Base-by-base conservation (phyloP, 2,329 filamentous ascomycete genomes). In the Hypoxylon sp. region DNA sequence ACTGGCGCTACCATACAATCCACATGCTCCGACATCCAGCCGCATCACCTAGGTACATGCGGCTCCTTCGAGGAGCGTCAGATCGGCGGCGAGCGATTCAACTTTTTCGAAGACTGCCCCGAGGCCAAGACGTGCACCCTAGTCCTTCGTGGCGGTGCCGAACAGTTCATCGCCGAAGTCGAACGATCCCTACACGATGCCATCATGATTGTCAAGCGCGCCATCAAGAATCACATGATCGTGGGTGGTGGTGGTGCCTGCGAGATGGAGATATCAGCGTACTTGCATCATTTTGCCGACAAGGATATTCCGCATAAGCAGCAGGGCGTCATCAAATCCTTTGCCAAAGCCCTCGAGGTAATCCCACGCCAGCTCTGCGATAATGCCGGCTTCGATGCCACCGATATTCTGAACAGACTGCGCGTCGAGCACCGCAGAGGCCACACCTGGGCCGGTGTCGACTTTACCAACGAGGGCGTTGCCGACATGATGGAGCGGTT, bases 191-290 rank as follows among this genome's bases (percentile, higher is more conserved):
- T 99, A 71, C 96, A 99, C 84, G 96, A 99, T 76, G 96, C 96
- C 73, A 98, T 99, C 81, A 99, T 99, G 96, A 97, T 99, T 75
- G 96, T 99, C 77, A 98, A 98, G 88, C 93, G 96, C 67, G 93
- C 96, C 26, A 93, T 98, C 80, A 93, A 93, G 83, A 97, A 98
- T 85, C 91, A 91, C 76, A 92, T 88, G 77, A 97, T 99, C 71
- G 96, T 99, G 24, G 96, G 94, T 46, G 96, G 96, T 74, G 96
- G 96, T 73, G 96, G 96, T 78, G 95, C 96, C 16, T 89, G 86
- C 74, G 96, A 99, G 85, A 98, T 99, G 95, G 96, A 98, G 79
- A 81, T 98, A 54, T 97, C 94, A 5, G 91, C 93, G 38, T 96
- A 97, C 81, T 88, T 99, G 69, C 94, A 97, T 84, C 86, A 87